Evolutionary conservation across 1,284 basidiomycete species (phyloP).

Genomic region (Rhodotorula sp.): DNA sequence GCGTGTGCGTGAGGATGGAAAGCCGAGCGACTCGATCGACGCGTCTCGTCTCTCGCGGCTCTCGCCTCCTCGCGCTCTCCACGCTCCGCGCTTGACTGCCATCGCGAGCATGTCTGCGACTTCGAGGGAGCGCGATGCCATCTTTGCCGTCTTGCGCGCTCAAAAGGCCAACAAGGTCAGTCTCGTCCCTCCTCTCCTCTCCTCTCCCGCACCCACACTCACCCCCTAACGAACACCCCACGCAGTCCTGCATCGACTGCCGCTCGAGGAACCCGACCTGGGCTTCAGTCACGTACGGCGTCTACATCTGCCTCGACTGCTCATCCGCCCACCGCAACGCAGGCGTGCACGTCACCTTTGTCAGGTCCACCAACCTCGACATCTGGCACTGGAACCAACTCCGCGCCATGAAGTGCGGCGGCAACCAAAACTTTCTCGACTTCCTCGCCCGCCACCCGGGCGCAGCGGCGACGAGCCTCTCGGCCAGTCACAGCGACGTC

Average conservation of each 20-base stretch:
- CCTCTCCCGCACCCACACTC: not conserved
- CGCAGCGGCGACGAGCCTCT: conserved; percentile 11
- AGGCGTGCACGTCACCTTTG: conserved; percentile 98
- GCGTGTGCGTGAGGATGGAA: not conserved
- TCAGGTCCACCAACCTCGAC: conserved; percentile 96
- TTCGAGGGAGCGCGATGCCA: conserved; percentile 66
- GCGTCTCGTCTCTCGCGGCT: not conserved
- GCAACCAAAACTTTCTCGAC: conserved; percentile 82
- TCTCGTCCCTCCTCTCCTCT: not conserved
- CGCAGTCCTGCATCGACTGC: conserved; percentile 93
- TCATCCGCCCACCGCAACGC: conserved; percentile 87
- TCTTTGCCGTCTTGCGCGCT: conserved; percentile 70
- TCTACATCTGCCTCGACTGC: conserved; percentile 98
- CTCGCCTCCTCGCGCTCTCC: not conserved
- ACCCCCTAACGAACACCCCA: not conserved
- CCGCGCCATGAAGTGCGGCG: conserved; percentile 93
- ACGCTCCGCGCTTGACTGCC: not conserved
- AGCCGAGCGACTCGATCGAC: not conserved
- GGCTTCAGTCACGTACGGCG: conserved; percentile 74
- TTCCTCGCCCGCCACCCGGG: conserved; percentile 65
- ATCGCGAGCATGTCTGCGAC: conserved; percentile 50
- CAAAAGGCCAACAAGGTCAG: conserved; percentile 86
- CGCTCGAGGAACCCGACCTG: conserved; percentile 61
- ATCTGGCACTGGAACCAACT: conserved; percentile 89
- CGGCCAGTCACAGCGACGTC: conserved; percentile 15